Evolutionary conservation across 2,329 filamentous ascomycete genomes (phyloP), one percentile per base, ranked within the genome.

Genomic region (Ophiostoma pallidulum): DNA sequence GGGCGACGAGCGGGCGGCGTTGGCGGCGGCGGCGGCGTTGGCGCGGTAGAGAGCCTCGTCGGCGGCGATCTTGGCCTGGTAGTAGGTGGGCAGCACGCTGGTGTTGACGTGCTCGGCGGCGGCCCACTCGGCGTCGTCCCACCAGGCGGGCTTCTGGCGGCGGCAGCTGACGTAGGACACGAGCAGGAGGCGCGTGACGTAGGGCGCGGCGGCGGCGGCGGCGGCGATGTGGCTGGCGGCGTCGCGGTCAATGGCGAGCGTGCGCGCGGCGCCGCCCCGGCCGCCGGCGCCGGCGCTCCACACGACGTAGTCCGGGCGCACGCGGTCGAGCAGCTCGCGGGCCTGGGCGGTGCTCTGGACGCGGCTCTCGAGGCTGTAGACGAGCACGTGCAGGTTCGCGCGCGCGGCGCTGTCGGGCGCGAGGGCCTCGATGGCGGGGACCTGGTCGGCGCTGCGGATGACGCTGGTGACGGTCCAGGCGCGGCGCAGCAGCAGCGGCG

Each of bases 401-500:
- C 71, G 74, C 16, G 71, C 18, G 35, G 12, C 7, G 41, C 13
- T 12, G 37, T 33, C 26, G 35, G 24, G 32, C 1, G 43, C 52
- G 19, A 86, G 73, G 48, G 73, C 73, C 56, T 82, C 66, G 49
- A 94, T 80, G 45, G 79, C 68, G 4, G 69, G 60, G 37, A 75
- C 73, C 55, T 92, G 86, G 0, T 80, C 78, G n/a, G 77, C 68
- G 53, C 80, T 77, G 58, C 87, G 84, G 62, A 94, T 82, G 51
- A 92, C 70, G 61, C 82, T 86, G 51, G 84, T 89, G 46, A 94
- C 83, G 54, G 77, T 78, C 83, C 86, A 91, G 29, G 77, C 78
- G 54, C 81, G 78, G 43, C 79, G 72, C 36, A 92, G 77, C 8
- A 94, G 78, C 50, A 90, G 73, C 2, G 84, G 84, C 8, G 86